Percentiles rank a stretch among this genome's conserved stretches.
phyloP scores from a whole-genome alignment of 1,284 basidiomycete genomes.

The Vanrija humicola region DNA sequence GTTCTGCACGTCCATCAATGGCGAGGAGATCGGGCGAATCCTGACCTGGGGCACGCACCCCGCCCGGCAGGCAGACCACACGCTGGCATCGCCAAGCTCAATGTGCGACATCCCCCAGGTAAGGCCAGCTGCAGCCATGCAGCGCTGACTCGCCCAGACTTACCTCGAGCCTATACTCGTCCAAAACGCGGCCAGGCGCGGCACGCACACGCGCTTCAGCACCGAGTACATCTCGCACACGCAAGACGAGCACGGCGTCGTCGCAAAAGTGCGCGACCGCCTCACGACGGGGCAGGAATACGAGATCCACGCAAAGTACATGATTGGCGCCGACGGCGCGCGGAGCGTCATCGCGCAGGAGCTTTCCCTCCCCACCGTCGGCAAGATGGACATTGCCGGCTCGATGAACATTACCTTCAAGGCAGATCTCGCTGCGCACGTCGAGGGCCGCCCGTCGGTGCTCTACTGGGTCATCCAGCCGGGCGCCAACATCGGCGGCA shows the following conservation, averaged over 20 bases:
- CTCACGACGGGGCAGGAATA: conserved; percentile 9
- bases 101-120: conserved; percentile 18
- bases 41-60: conserved; percentile 17
- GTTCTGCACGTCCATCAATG: conserved; percentile 13
- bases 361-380: conserved; percentile 9
- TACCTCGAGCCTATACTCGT: conserved; percentile 18
- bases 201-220: conserved; percentile 13
- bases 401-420: conserved; percentile 20
- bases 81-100: conserved; percentile 8
- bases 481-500: conserved; percentile 14
- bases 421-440: conserved; percentile 9
- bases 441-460: conserved; percentile 8
- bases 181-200: conserved; percentile 7
- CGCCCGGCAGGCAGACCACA: conserved; percentile 12
- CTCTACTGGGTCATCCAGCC: conserved; percentile 21
- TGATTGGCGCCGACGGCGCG: conserved; percentile 15
- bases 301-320: conserved; percentile 14
- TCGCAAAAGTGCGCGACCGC: conserved; percentile 12
- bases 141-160: not conserved
- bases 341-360: conserved; percentile 12
- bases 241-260: conserved; percentile 11
- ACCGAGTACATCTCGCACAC: conserved; percentile 17
- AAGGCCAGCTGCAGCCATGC: too few species aligned
- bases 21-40: conserved; percentile 17
- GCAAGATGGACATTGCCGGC: conserved; percentile 16